Base-by-base conservation (phyloP, 2,329 filamentous ascomycete species). In the Westerdykella ornata region DNA sequence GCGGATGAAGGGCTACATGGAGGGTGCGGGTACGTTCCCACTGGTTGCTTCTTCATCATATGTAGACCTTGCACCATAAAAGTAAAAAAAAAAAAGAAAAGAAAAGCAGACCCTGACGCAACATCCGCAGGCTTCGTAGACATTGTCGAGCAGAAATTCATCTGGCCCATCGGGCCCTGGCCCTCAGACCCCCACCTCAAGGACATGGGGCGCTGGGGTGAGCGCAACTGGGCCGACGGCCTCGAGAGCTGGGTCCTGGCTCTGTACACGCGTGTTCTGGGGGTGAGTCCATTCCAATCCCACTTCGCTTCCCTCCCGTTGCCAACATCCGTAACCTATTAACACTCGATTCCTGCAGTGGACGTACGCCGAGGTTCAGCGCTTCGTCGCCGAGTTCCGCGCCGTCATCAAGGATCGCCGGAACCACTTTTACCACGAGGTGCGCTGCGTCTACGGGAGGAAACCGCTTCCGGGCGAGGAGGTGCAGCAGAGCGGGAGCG, bases 171-270 rank as follows among this genome's bases (percentile, higher is more conserved):
- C 42, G 60, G 62, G 0, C 42, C 58, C 13, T 66, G 63, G 63
- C 51, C 55, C 0, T 52, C 50, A 20, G 58, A 65, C 44, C 42
- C 53, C 18, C 48, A 56, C 36, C 42, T 65, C 11, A 65, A 62
- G 44, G 61, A 65, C 17, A 17, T 66, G 38, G 62, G 62, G 2
- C 26, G 56, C 8, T 59, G 67, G 66, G 52, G 67, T 13, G 49
- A 66, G 51, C 38, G 66, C 34, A 66, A 68, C 43, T 69, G 67
- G 65, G 51, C 55, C 35, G 63, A 67, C 32, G 66, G 66, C 2
- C 54, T 69, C 38, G 67, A 69, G 45, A 61, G 65, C 1, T 70
- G 67, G 68, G 51, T 63, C 5, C 55, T 68, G 54, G 65, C 63
- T 29, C 46, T 63, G 35, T 67, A 67, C 44, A 69, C 66, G n/a